These are phyloP conservation scores for Penicillium bialowiezense DNA, from an alignment of 495 filamentous ascomycete genomes.

Conservation along the genomic window DNA sequence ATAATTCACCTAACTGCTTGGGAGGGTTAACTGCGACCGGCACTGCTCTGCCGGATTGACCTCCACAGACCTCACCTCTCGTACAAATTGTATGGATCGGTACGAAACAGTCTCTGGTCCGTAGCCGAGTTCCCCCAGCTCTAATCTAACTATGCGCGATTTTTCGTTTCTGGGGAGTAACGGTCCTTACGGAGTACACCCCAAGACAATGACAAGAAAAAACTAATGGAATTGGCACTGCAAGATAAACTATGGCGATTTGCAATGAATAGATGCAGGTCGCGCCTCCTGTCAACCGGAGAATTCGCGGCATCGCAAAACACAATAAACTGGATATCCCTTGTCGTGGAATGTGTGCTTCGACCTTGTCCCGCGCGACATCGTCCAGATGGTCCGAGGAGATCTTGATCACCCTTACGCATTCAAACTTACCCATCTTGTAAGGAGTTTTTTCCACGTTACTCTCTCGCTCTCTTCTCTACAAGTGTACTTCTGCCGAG, in stretches of 20 bases:
- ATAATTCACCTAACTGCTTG: too few species aligned
- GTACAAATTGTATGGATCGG: background rate
- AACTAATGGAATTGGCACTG: slow-evolving; percentile 4
- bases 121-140: slow-evolving; percentile 16
- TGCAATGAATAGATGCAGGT: background rate
- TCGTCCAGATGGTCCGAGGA: slow-evolving; percentile 12
- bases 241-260: slow-evolving; percentile 1
- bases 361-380: too few species aligned
- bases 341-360: slow-evolving; percentile 18
- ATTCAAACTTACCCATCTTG: background rate
- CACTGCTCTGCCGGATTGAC: slow-evolving; percentile 9
- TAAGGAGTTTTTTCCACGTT: too few species aligned
- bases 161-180: slow-evolving; percentile 14
- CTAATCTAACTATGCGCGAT: slow-evolving; percentile 31
- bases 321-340: slow-evolving; percentile 12
- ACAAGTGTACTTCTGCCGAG: background rate
- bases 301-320: slow-evolving; percentile 6
- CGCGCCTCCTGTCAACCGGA: background rate
- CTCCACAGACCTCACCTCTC: slow-evolving; percentile 6
- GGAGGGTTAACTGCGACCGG: slow-evolving; percentile 3
- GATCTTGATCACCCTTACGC: background rate
- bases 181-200: background rate
- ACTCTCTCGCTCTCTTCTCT: too few species aligned
- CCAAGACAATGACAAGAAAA: background rate
- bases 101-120: background rate